These are phyloP conservation scores for Phytophthora podocarpi DNA, from an alignment of 352 stramenopile genomes.

Conservation along the genomic window DNA sequence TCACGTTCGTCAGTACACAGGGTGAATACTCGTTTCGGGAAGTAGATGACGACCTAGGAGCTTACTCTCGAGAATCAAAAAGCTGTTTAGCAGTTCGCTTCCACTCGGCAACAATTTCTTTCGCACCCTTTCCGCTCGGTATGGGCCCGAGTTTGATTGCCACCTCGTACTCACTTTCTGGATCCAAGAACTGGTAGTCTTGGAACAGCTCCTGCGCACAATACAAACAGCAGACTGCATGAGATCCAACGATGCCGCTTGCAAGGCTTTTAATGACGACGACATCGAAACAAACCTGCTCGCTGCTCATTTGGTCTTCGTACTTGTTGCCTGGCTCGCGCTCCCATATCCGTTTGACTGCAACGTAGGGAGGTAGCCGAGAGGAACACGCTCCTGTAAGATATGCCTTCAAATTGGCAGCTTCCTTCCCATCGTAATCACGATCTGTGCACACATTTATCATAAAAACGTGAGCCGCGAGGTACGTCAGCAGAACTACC, in stretches of 20 bases:
- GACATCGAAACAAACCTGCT: conserved; percentile 50
- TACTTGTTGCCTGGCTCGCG: conserved; percentile 84
- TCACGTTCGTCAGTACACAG: neutral
- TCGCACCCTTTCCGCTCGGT: conserved; percentile 43
- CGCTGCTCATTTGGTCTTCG: conserved; percentile 75
- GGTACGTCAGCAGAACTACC: neutral
- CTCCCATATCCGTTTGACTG: conserved; percentile 70
- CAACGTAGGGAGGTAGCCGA: conserved; percentile 61
- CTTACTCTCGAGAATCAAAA: conserved; percentile 61
- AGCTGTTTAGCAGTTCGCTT: conserved; percentile 47
- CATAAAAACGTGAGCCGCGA: conserved; percentile 6
- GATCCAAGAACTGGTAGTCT: conserved; percentile 85
- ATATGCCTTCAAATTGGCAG: conserved; percentile 53
- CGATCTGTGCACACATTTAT: conserved; percentile 46
- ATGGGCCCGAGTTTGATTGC: conserved; percentile 77
- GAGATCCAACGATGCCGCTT: neutral
- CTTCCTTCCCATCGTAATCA: conserved; percentile 56
- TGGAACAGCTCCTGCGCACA: conserved; percentile 74
- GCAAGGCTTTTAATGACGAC: neutral
- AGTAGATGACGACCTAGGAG: neutral
- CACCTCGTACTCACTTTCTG: conserved; percentile 77
- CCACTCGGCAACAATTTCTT: conserved; percentile 67
- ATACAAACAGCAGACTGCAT: conserved; percentile 5
- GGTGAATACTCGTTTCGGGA: neutral
- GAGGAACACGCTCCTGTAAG: conserved; percentile 47